Percentiles rank a stretch among this genome's conserved stretches.
phyloP scores from a whole-genome alignment of 2,329 filamentous ascomycete genomes.

The Biscogniauxia marginata region DNA sequence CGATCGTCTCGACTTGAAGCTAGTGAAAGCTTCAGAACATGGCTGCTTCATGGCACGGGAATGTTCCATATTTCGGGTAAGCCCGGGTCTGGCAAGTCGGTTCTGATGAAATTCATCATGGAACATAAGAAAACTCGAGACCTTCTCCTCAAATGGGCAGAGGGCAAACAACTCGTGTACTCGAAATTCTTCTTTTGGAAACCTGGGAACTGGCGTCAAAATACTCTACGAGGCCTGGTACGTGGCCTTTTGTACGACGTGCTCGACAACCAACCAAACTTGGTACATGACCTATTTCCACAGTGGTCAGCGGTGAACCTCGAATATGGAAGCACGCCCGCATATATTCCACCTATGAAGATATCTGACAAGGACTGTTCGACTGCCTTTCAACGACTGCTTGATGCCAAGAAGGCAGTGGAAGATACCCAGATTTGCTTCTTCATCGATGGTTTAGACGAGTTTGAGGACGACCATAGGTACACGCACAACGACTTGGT shows the following conservation, averaged over 20 bases:
- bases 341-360: background rate
- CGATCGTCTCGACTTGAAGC: background rate
- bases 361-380: background rate
- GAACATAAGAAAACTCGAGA: background rate
- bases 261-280: constrained; percentile 5
- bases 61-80: background rate
- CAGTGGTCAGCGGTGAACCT: constrained; percentile 7
- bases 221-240: background rate
- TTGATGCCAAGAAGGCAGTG: background rate
- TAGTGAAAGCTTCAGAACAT: background rate
- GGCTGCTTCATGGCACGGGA: background rate
- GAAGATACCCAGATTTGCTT: constrained; percentile 3
- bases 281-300: constrained; percentile 11
- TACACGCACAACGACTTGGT: constrained; percentile 5
- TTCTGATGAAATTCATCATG: background rate
- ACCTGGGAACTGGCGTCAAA: background rate
- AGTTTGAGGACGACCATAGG: constrained; percentile 10
- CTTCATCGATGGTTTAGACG: constrained; percentile 17
- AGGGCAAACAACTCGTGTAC: background rate
- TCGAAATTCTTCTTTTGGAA: constrained; percentile 3
- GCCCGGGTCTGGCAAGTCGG: background rate
- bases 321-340: constrained; percentile 1
- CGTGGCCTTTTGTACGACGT: constrained; percentile 2
- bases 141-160: background rate
- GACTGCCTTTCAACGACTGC: background rate